Base-by-base conservation (phyloP, 306 rosid species). In the Prosopis cineraria region DNA sequence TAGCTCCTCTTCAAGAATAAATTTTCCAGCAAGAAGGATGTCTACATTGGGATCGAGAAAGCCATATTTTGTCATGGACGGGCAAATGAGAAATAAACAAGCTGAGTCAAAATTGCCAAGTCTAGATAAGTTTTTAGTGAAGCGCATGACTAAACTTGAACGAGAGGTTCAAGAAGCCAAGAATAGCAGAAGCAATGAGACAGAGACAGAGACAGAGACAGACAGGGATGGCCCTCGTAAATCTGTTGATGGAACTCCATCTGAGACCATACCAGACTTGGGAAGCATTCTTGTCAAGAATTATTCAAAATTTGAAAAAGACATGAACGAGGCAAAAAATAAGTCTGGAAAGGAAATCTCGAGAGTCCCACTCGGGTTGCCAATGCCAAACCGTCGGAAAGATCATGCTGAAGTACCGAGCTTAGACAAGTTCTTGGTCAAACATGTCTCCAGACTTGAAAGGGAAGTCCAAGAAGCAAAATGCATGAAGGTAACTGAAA, bases 81-180 rank as follows among this genome's bases (percentile, higher is more conserved):
- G 72, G 39, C 86, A 81, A 40, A 76, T 25, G 29, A 81, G 85
- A 72, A 92, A 79, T 81, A 86, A 87, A 83, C 88, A 84, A 82
- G 80, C 40, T 29, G 90, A 83, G 80, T 60, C 88, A 30, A 91
- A 89, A 74, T 76, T 93, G 62, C 99, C 97, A 41, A 90, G 99
- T 84, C 88, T 95, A 13, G 99, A 95, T 83, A 95, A 95, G 78
- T 87, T 86, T 75, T 76, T 95, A 80, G 97, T 93, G 27, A 95
- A 93, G 86, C 97, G 79, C 83, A 27, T 86, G 90, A 93, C 96
- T 10, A 93, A 87, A 79, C 95, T 95, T 47, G 99, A 95, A 85
- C 87, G 85, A 85, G 99, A 93, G 84, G 88, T 91, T 68, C 86
- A 53, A 63, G 99, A 93, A 82, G 99, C 97, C 72, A 95, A 86